Conservation (phyloP, 768 basidiomycete genomes). For the Leccinum disarticulatum region DNA sequence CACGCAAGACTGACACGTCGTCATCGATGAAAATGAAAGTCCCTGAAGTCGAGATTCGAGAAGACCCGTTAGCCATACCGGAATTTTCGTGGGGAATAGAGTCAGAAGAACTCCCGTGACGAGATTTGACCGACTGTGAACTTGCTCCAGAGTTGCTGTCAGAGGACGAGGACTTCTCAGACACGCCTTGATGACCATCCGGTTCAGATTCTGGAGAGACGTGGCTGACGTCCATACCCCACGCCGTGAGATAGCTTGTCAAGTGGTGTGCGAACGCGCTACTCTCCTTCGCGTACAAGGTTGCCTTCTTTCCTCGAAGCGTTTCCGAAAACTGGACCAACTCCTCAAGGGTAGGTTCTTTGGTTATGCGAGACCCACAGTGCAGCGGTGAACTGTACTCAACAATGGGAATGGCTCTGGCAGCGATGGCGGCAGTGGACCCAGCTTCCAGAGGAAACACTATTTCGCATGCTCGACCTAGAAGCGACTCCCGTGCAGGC, state of each 20-base stretch:
- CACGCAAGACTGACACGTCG: constrained; percentile 76
- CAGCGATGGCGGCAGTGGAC: constrained; percentile 42
- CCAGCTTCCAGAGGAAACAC: constrained; percentile 63
- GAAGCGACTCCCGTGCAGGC: constrained; percentile 40
- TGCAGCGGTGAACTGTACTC: constrained; percentile 52
- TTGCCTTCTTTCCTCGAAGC: constrained; percentile 79
- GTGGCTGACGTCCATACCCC: constrained; percentile 94
- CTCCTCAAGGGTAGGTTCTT: constrained; percentile 80
- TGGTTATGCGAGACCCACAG: constrained; percentile 49
- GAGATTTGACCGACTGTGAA: constrained; percentile 18
- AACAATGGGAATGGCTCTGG: constrained; percentile 38
- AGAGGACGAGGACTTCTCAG: constrained; percentile 16
- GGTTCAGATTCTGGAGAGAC: constrained; percentile 58
- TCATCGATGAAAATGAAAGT: constrained; percentile 93
- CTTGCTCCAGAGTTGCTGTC: constrained; percentile 5
- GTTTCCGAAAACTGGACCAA: constrained; percentile 77
- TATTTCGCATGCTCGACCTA: constrained; percentile 65
- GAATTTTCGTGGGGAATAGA: constrained; percentile 21
- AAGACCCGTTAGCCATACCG: constrained; percentile 19
- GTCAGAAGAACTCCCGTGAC: constrained; percentile 24
- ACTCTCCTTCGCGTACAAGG: constrained; percentile 80
- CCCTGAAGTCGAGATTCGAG: constrained; percentile 29
- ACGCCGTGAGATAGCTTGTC: constrained; percentile 88
- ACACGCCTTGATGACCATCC: constrained; percentile 36
- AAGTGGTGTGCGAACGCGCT: constrained; percentile 91